Evolutionary conservation across 495 filamentous ascomycete genomes (phyloP), one percentile per base, ranked within the genome.

Genomic region (Halenospora varia): DNA sequence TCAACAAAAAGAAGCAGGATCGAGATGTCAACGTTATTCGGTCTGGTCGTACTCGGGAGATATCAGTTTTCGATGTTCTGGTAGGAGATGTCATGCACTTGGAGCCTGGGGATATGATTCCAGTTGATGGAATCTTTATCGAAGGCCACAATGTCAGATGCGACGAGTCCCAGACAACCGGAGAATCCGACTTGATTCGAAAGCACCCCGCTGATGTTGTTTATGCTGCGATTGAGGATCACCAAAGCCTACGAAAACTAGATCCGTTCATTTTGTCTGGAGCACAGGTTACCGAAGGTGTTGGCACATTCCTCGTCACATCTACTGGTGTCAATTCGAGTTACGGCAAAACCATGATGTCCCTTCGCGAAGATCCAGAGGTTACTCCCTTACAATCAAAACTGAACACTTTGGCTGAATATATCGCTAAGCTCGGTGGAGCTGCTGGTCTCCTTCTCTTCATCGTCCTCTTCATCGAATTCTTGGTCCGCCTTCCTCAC

Each of bases 181-280:
- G 90, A 49, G 90, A 95, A 67, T 93, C 89, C 0, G 90, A 95
- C 63, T 69, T 92, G 47, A 80, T 95, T 53, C 82, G 81, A 47
- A 95, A 95, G 68, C 75, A 76, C 24, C 62, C 82, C 1, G 88
- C 77, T 10, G 85, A 93, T 23, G 90, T 94, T 11, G 93, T 96
- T 18, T 95, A 81, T 60, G 75, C 76, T 35, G 88, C 88, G 2
- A 91, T 97, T 55, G 84, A 94, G 64, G 79, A 87, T 42, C 77
- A 87, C 48, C 85, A 91, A 52, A 80, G 77, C 55, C 70, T 90
- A n/a, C 80, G 80, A 62, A 96, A 96, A 68, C 75, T 94, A 71
- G 93, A 97, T 61, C 92, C 92, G 1, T 96, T 97, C 68, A 95
- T 97, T 60, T 80, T 96, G 40, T 97, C 93, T 13, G 93, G 93